phyloP scores from a whole-genome alignment of 371 early-diverging fungal genomes.

The Zychaea mexicana region DNA sequence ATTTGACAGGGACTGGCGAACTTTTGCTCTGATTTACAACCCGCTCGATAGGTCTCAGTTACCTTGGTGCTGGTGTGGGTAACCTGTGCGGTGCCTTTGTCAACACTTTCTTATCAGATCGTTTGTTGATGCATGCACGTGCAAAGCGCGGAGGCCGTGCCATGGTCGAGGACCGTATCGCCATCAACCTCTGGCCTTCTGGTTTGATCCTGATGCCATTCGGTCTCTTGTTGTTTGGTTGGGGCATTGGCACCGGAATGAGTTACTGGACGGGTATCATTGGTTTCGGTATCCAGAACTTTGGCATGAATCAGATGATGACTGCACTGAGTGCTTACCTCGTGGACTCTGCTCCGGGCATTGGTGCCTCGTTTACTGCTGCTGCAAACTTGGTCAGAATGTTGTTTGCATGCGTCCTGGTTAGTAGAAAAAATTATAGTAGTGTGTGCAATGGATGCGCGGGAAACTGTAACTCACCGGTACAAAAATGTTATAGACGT shows the following conservation, averaged over 20 bases:
- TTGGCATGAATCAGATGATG: slow-evolving; percentile 27
- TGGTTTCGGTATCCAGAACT: slow-evolving; percentile 45
- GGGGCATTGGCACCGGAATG: slow-evolving; percentile 38
- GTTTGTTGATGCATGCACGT: slow-evolving; percentile 26
- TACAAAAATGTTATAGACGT: no score
- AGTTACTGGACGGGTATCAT: slow-evolving; percentile 43
- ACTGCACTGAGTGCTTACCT: slow-evolving; percentile 43
- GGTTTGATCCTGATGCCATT: slow-evolving; percentile 42
- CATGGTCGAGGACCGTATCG: slow-evolving; percentile 28
- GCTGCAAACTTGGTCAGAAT: slow-evolving; percentile 46
- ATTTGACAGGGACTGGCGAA: no score
- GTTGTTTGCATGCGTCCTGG: slow-evolving; percentile 37
- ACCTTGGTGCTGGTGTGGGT: slow-evolving; percentile 48
- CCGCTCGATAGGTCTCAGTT: slow-evolving; percentile 32
- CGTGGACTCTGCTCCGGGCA: slow-evolving; percentile 46
- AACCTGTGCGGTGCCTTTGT: slow-evolving; percentile 40
- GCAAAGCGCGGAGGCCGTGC: slow-evolving; percentile 18
- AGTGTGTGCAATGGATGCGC: no score
- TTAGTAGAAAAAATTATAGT: no score
- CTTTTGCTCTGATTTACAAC: no score
- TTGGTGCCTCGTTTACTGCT: slow-evolving; percentile 49
- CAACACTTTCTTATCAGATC: slow-evolving; percentile 24
- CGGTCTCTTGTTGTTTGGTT: slow-evolving; percentile 50
- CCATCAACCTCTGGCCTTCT: slow-evolving; percentile 32
- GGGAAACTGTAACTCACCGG: no score